Percentiles rank a stretch among this genome's conserved stretches.
Evolutionary conservation across 371 early-diverging fungal species (phyloP).

Genomic region (Zychaea mexicana): DNA sequence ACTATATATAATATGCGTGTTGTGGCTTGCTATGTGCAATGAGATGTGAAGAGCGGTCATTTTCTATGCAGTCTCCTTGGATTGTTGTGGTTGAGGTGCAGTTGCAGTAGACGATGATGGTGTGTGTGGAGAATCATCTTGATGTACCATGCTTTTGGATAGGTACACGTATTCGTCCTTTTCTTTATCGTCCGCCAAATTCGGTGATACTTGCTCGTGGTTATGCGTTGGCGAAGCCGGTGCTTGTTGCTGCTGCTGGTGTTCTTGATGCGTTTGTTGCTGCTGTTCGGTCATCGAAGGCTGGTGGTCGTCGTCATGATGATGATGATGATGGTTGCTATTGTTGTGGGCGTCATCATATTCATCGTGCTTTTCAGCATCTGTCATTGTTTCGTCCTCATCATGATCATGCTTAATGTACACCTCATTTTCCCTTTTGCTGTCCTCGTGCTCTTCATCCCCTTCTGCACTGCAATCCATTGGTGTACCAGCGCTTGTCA

Average conservation of each 20-base stretch:
- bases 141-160: conserved; percentile 23
- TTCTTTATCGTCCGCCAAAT: conserved; percentile 14
- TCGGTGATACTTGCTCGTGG: background rate
- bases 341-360: background rate
- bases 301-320: conserved; percentile 3
- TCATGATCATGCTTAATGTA: conserved; percentile 12
- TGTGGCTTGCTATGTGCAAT: background rate
- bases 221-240: background rate
- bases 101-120: background rate
- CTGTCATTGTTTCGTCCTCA: conserved; percentile 25
- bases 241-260: background rate
- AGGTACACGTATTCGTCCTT: conserved; percentile 22
- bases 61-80: conserved; percentile 11
- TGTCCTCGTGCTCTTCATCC: conserved; percentile 4
- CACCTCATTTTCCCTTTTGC: conserved; percentile 3
- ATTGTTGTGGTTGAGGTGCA: background rate
- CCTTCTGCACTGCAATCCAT: conserved; percentile 25
- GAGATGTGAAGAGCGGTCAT: background rate
- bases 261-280: conserved; percentile 2
- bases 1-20: background rate
- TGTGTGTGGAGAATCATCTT: conserved; percentile 11
- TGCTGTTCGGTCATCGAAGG: background rate
- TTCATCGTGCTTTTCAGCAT: conserved; percentile 11
- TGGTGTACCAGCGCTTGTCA: conserved; percentile 18
- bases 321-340: background rate